These are phyloP conservation scores for Salvia splendens DNA, from an alignment of 257 asterid genomes.

Conservation along the genomic window DNA sequence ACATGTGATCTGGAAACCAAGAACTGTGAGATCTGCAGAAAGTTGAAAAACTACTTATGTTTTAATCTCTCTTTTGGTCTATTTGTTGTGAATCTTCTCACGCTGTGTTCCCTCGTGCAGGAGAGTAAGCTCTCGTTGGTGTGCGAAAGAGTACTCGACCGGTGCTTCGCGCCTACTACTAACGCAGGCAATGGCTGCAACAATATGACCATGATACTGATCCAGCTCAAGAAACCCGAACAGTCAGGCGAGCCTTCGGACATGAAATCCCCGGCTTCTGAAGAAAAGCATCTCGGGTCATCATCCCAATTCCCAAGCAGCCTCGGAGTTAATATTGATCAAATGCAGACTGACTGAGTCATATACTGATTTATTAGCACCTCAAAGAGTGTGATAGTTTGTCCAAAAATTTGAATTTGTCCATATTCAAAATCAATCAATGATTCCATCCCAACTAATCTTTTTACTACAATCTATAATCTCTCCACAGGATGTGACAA, in stretches of 20 bases:
- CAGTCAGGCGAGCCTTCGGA: slow-evolving; percentile 35
- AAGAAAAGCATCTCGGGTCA: neutral
- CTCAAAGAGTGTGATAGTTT: no score
- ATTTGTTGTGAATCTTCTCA: neutral
- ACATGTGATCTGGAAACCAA: neutral
- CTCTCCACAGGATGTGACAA: no score
- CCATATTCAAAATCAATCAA: no score
- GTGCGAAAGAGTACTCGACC: slow-evolving; percentile 75
- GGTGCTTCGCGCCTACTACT: slow-evolving; percentile 83
- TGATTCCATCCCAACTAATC: no score
- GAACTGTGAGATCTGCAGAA: no score
- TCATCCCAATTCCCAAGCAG: neutral
- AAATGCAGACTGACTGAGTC: no score
- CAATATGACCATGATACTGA: slow-evolving; percentile 92
- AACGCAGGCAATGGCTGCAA: slow-evolving; percentile 85
- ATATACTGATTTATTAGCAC: no score
- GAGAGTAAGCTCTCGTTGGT: slow-evolving; percentile 72
- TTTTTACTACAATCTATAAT: no score
- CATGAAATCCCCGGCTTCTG: slow-evolving; percentile 31
- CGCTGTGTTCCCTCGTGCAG: slow-evolving; percentile 41
- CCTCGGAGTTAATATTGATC: no score
- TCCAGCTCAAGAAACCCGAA: slow-evolving; percentile 61
- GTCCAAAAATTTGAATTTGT: no score
- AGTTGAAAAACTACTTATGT: no score
- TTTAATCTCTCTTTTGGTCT: no score